Percentiles rank a stretch among this genome's conserved stretches.
Conservation (phyloP, 2,329 filamentous ascomycete species). For the Xylaria sp. region DNA sequence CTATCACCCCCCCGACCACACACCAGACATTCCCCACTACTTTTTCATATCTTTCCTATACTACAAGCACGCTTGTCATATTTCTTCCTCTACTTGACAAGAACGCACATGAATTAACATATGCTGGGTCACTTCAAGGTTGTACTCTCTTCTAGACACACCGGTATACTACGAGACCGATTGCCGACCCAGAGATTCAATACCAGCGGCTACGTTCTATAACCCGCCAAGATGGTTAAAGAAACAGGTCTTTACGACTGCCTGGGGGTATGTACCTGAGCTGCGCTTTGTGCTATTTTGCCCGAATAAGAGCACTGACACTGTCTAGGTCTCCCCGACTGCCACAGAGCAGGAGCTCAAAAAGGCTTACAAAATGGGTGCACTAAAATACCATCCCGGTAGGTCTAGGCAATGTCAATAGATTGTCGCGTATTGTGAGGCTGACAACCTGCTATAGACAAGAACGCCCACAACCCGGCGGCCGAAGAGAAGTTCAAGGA, state of each 20-base stretch:
- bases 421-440: constrained; percentile 4
- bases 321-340: constrained; percentile 75
- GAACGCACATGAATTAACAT: constrained; percentile 15
- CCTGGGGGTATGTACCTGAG: constrained; percentile 71
- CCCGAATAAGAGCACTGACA: constrained; percentile 31
- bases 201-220: constrained; percentile 1
- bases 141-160: neutral
- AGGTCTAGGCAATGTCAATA: constrained; percentile 50
- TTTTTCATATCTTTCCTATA: constrained; percentile 14
- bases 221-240: constrained; percentile 72
- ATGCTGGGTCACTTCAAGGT: constrained; percentile 2
- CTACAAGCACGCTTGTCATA: constrained; percentile 11
- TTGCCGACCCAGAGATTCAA: neutral
- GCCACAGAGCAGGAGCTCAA: constrained; percentile 89
- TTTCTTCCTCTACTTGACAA: neutral
- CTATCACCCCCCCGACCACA: constrained; percentile 15
- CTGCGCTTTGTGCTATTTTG: neutral
- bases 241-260: constrained; percentile 83
- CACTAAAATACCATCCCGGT: constrained; percentile 87
- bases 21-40: constrained; percentile 21
- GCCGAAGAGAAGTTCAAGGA: constrained; percentile 99
- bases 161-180: constrained; percentile 3
- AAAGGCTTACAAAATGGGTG: constrained; percentile 87
- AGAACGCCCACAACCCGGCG: constrained; percentile 92
- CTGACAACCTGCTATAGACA: constrained; percentile 68